phyloP scores from a whole-genome alignment of 352 stramenopile species.

The Albugo candida region DNA sequence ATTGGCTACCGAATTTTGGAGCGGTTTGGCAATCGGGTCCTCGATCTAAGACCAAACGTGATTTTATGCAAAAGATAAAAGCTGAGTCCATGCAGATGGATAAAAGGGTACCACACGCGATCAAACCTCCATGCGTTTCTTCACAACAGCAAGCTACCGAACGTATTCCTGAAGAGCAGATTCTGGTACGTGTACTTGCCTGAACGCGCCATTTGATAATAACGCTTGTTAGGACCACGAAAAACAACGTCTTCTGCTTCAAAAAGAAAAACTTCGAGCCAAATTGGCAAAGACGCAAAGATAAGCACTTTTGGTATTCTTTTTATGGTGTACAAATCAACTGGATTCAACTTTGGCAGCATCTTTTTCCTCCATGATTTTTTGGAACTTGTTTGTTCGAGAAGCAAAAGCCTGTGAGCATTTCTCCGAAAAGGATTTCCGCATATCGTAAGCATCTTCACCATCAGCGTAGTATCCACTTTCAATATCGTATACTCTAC shows the following conservation, averaged over 20 bases:
- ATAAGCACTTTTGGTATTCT: no score
- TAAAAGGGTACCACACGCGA: background rate
- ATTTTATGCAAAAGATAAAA: constrained; percentile 16
- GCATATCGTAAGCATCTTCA: constrained; percentile 99
- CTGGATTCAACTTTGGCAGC: background rate
- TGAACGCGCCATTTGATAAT: background rate
- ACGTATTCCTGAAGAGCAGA: background rate
- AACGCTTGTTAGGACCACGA: constrained; percentile 19
- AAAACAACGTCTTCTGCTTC: constrained; percentile 27
- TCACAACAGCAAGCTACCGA: constrained; percentile 2
- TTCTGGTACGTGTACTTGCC: constrained; percentile 1
- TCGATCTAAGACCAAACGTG: constrained; percentile 30
- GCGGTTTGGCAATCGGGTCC: constrained; percentile 54
- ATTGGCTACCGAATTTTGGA: constrained; percentile 63
- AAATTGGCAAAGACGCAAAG: constrained; percentile 18
- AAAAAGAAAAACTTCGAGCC: constrained; percentile 43
- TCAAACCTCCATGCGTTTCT: background rate
- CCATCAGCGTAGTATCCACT: constrained; percentile 99
- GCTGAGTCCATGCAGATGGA: background rate
- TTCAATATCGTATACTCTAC: constrained; percentile 93
- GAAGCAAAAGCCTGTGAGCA: constrained; percentile 71
- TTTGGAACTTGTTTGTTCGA: constrained; percentile 67
- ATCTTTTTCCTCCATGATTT: constrained; percentile 44
- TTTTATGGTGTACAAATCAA: no score
- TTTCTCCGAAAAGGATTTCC: constrained; percentile 86